Conservation (phyloP, 2,329 filamentous ascomycete species). For the Achaetomium macrosporum region DNA sequence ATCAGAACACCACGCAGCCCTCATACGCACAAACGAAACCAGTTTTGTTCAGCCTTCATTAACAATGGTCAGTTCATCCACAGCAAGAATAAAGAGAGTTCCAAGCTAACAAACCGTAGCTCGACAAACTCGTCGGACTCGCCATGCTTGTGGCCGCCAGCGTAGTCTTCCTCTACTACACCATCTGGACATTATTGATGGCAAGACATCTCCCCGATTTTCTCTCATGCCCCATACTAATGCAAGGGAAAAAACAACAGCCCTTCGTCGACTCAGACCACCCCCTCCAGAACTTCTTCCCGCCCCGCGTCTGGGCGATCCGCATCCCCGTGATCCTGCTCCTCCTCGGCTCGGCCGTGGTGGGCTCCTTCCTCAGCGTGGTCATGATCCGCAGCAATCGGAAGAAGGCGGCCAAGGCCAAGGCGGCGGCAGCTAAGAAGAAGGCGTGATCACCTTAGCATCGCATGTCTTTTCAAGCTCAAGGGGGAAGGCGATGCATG, state of each 20-base stretch:
- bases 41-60: neutral
- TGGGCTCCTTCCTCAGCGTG: constrained; percentile 90
- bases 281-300: constrained; percentile 90
- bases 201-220: constrained; percentile 43
- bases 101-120: constrained; percentile 46
- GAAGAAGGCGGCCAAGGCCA: constrained; percentile 94
- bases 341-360: constrained; percentile 83
- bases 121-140: constrained; percentile 74
- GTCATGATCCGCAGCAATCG: constrained; percentile 99
- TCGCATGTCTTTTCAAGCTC: neutral
- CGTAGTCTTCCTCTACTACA: constrained; percentile 77
- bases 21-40: neutral
- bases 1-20: neutral
- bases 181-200: constrained; percentile 95
- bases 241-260: too few relatives aligned
- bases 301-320: constrained; percentile 96
- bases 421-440: constrained; percentile 72
- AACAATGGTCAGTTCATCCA: constrained; percentile 15
- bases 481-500: neutral
- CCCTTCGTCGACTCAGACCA: constrained; percentile 96
- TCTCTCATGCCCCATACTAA: constrained; percentile 9
- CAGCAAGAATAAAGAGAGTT: neutral
- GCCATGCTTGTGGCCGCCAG: constrained; percentile 62
- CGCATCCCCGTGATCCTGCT: constrained; percentile 96
- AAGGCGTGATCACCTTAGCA: constrained; percentile 54